Conservation (phyloP, 805 yeast species). For the Starmerella riodocensis region DNA sequence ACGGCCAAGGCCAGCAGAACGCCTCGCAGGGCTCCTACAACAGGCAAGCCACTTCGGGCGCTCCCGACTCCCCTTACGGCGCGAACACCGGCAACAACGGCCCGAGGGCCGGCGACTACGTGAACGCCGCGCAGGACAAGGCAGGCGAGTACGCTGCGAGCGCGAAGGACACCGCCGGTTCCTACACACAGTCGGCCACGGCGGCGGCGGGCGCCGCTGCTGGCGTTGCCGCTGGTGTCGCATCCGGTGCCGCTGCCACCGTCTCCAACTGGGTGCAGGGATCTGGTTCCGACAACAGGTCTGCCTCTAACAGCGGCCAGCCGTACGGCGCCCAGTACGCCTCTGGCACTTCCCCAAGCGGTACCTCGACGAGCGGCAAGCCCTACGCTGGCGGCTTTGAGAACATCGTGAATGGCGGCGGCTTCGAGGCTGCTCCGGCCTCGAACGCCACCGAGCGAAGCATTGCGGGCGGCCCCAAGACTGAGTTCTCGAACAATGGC, state of each 20-base stretch:
- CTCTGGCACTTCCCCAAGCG: neutral
- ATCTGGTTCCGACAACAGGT: neutral
- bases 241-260: conserved; percentile 11
- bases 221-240: conserved; percentile 10
- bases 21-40: no score
- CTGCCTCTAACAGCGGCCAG: neutral
- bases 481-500: neutral
- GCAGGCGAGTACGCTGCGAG: conserved; percentile 5
- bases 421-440: conserved; percentile 14
- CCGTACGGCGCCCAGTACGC: neutral
- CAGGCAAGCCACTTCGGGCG: no score
- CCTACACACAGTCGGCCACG: conserved; percentile 11
- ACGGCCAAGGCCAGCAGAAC: neutral
- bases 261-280: conserved; percentile 7
- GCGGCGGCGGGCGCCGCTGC: conserved; percentile 11
- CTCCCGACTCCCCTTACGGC: neutral
- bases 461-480: conserved; percentile 10
- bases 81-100: neutral
- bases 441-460: conserved; percentile 3
- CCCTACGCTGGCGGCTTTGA: conserved; percentile 16
- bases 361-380: neutral
- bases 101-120: conserved; percentile 1
- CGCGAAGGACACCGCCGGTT: conserved; percentile 23
- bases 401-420: conserved; percentile 11
- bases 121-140: neutral